These are phyloP conservation scores for Metschnikowia henanensis DNA, from an alignment of 805 yeast genomes.

Conservation along the genomic window DNA sequence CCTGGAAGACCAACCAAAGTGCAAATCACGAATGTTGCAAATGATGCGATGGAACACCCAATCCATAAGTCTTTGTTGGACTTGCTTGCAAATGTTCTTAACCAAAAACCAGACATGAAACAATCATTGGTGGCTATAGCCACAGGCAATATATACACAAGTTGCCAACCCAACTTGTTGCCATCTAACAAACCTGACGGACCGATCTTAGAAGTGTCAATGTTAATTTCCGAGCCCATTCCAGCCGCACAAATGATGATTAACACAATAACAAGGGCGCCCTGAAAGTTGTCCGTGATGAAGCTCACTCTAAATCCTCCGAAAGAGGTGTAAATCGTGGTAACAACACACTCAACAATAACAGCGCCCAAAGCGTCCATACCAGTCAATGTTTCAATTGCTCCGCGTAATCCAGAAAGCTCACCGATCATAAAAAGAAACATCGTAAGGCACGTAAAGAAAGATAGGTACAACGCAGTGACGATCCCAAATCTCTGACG, in stretches of 20 bases:
- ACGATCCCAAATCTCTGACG: constrained; percentile 72
- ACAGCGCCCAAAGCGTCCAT: constrained; percentile 77
- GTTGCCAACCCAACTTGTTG: constrained; percentile 83
- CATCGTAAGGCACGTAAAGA: constrained; percentile 81
- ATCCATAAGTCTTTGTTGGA: constrained; percentile 71
- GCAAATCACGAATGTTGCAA: constrained; percentile 61
- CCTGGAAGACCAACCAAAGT: constrained; percentile 83
- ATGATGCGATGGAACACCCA: constrained; percentile 74
- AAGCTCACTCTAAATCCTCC: constrained; percentile 93
- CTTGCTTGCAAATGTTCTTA: constrained; percentile 87
- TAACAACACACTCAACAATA: constrained; percentile 82
- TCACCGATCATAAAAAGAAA: constrained; percentile 87
- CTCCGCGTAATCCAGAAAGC: constrained; percentile 74
- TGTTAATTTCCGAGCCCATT: constrained; percentile 70
- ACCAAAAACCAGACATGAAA: constrained; percentile 92
- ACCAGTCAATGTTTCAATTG: constrained; percentile 76
- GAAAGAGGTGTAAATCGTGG: constrained; percentile 80
- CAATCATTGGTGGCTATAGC: constrained; percentile 91
- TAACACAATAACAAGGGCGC: constrained; percentile 64
- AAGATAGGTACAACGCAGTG: constrained; percentile 73
- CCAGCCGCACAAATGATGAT: constrained; percentile 74
- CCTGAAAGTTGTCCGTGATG: constrained; percentile 84
- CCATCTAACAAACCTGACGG: constrained; percentile 64
- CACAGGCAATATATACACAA: constrained; percentile 76
- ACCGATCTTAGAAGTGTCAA: constrained; percentile 61